phyloP scores from a whole-genome alignment of 441 rosid genomes.

The Adansonia rubrostipa region DNA sequence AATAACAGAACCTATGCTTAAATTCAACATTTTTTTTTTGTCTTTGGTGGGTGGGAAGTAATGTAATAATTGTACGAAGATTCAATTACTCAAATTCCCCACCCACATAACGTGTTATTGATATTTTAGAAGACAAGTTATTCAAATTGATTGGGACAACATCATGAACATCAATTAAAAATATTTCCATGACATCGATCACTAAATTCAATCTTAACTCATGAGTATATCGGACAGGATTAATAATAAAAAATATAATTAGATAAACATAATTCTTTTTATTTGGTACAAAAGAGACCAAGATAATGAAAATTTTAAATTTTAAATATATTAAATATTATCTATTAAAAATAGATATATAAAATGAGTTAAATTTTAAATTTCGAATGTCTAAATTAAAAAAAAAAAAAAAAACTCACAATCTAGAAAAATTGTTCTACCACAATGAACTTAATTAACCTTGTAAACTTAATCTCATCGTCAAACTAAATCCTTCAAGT shows the following conservation, averaged over 20 bases:
- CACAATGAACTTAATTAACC: no score
- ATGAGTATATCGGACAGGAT: not conserved
- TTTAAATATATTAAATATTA: no score
- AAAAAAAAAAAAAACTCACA: no score
- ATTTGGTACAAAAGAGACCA: no score
- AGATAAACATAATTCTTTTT: no score
- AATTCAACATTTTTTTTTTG: not conserved
- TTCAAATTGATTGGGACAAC: slow-evolving; percentile 9
- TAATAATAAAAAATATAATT: not conserved
- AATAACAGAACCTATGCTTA: not conserved
- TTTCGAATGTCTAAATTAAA: no score
- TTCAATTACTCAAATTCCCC: not conserved
- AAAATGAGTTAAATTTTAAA: no score
- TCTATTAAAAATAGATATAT: no score
- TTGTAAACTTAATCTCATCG: no score
- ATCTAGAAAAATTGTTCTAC: no score
- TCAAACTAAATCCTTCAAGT: not conserved
- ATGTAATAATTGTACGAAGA: not conserved
- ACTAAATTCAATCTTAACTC: not conserved
- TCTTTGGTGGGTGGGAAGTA: not conserved
- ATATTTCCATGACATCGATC: not conserved
- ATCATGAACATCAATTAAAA: not conserved
- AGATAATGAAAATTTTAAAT: no score
- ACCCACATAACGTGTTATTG: not conserved
- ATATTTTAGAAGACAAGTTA: not conserved